Evolutionary conservation across 2,329 filamentous ascomycete genomes (phyloP).

Genomic region (Diaporthe humulicola): DNA sequence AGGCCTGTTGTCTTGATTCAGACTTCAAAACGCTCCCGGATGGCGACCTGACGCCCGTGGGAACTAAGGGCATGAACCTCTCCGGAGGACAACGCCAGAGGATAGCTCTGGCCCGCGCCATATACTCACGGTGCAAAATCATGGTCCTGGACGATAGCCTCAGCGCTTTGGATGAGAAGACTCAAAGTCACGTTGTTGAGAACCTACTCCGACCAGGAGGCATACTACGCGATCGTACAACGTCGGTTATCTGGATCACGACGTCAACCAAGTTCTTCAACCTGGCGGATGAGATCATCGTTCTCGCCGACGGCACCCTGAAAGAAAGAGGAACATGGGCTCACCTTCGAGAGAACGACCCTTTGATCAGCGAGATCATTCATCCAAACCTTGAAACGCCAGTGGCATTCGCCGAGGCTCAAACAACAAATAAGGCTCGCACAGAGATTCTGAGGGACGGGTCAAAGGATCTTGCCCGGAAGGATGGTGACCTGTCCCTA

Average conservation of each 20-base stretch:
- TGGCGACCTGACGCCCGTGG: slow-evolving; percentile 43
- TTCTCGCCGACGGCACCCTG: slow-evolving; percentile 53
- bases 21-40: slow-evolving; percentile 45
- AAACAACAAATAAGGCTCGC: slow-evolving; percentile 1
- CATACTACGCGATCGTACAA: slow-evolving; percentile 44
- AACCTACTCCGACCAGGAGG: slow-evolving; percentile 50
- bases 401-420: not conserved
- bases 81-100: slow-evolving; percentile 45
- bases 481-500: slow-evolving; percentile 52
- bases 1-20: slow-evolving; percentile 43
- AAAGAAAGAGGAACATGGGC: slow-evolving; percentile 56
- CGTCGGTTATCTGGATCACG: slow-evolving; percentile 51
- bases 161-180: slow-evolving; percentile 52
- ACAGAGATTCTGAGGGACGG: not conserved
- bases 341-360: slow-evolving; percentile 48
- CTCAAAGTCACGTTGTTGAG: slow-evolving; percentile 47
- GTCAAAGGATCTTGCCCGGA: slow-evolving; percentile 42
- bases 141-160: slow-evolving; percentile 53
- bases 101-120: slow-evolving; percentile 52
- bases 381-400: slow-evolving; percentile 23
- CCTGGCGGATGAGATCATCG: slow-evolving; percentile 56
- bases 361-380: slow-evolving; percentile 52
- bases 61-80: slow-evolving; percentile 44
- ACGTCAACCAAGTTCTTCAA: slow-evolving; percentile 54
- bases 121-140: slow-evolving; percentile 48